Base-by-base conservation (phyloP, 208 protist species). In the Trypanosoma scelopori region DNA sequence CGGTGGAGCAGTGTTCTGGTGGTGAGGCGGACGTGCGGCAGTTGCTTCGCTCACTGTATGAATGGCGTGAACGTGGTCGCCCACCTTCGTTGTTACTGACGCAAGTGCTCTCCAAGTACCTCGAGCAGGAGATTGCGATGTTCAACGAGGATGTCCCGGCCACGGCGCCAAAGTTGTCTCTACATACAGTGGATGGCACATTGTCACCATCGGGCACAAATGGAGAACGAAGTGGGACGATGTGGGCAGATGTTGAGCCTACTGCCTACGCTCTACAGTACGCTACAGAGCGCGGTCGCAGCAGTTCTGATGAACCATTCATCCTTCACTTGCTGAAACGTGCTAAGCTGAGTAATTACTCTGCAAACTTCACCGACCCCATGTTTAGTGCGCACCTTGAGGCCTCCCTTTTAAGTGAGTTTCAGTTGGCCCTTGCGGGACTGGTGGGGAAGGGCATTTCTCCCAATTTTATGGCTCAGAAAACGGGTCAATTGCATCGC, bases 361-460 rank as follows among this genome's bases (percentile, higher is more conserved):
- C 42, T 30, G 63, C 47, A 9, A 63, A 52, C n/a, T 65, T 61
- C 45, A 65, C 43, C 5, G 76, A 87, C 58, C 61, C 41, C 22
- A 57, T 37, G 41, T 84, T 79, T 66, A 65, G 52, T 11, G 70
- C 59, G n/a, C 75, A 84, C 68, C 65, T 89, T 11, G 78, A 86
- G 58, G 78, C 78, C 15, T 58, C 84, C 42, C 46, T 86, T 7
- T 46, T 88, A 16, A 68, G 57, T 28, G 61, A 78, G 50, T 90
- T 94, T 59, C 78, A 90, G 37, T 37, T 81, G 0, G 78, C 77
- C 15, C 75, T 94, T 27, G 76, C 85, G 23, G 71, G 69, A 53
- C 69, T 94, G 28, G 85, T 90, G 28, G 85, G 85, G 18, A 72
- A 76, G 27, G 89, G 84, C 62, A 89, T 94, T 51, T 82, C 89